Percentiles rank a stretch among this genome's conserved stretches.
phyloP scores from a whole-genome alignment of 2,329 filamentous ascomycete species.

The Ceratocystis eucalypticola region DNA sequence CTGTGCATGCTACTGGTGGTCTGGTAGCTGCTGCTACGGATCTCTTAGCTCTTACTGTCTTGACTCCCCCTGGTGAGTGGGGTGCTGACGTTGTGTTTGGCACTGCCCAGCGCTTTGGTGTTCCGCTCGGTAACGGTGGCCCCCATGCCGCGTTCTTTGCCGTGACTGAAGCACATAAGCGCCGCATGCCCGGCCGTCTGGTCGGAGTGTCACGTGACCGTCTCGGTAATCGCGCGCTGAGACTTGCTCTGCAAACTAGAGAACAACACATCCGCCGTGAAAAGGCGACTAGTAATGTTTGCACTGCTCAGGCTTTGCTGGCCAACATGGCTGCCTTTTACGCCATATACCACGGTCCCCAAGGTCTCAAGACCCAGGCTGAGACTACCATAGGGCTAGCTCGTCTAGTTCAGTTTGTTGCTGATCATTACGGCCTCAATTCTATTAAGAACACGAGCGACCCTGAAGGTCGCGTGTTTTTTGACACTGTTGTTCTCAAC shows the following conservation, averaged over 20 bases:
- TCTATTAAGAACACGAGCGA: constrained; percentile 45
- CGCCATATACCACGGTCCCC: constrained; percentile 81
- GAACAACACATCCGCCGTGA: constrained; percentile 94
- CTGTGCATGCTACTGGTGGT: constrained; percentile 62
- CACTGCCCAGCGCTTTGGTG: constrained; percentile 79
- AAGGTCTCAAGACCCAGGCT: constrained; percentile 71
- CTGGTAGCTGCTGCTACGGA: constrained; percentile 84
- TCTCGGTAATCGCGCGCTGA: constrained; percentile 64
- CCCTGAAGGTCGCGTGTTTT: constrained; percentile 46
- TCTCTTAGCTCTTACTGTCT: constrained; percentile 68
- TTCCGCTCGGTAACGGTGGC: constrained; percentile 82
- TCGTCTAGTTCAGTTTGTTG: constrained; percentile 51
- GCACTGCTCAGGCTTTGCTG: constrained; percentile 82
- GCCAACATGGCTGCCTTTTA: constrained; percentile 96
- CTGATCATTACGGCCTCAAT: constrained; percentile 49
- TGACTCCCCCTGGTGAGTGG: constrained; percentile 85
- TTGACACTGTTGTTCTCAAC: constrained; percentile 68
- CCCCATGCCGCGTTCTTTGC: constrained; percentile 97
- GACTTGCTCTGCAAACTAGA: constrained; percentile 77
- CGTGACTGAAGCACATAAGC: constrained; percentile 78
- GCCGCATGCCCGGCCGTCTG: constrained; percentile 82
- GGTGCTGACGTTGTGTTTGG: constrained; percentile 93
- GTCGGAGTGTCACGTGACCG: constrained; percentile 88
- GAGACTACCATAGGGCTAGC: constrained; percentile 61
- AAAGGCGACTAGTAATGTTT: constrained; percentile 95